These are phyloP conservation scores for Populus simonii DNA, from an alignment of 345 rosid genomes.

Conservation along the genomic window DNA sequence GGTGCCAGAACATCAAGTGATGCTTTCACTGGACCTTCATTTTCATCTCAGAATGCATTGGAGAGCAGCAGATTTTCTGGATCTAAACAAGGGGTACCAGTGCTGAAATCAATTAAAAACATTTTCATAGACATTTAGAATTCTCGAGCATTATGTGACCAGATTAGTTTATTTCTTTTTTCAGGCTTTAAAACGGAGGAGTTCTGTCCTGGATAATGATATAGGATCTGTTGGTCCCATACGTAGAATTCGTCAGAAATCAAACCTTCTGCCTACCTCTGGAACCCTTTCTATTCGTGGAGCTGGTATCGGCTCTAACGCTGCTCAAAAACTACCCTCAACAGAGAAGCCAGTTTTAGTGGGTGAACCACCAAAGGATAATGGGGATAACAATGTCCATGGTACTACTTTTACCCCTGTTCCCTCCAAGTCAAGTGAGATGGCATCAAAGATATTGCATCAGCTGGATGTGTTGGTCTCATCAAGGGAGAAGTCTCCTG, in stretches of 20 bases:
- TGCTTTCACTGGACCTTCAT: constrained; percentile 36
- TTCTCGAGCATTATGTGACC: neutral
- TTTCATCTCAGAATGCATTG: constrained; percentile 36
- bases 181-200: constrained; percentile 75
- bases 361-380: constrained; percentile 33
- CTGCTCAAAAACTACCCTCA: constrained; percentile 27
- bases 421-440: constrained; percentile 73
- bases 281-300: constrained; percentile 25
- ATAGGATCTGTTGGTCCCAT: constrained; percentile 76
- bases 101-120: neutral
- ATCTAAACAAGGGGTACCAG: constrained; percentile 51
- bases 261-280: constrained; percentile 51
- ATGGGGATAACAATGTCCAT: constrained; percentile 35
- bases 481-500: constrained; percentile 62
- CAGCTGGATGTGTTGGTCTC: constrained; percentile 64
- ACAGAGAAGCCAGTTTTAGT: constrained; percentile 25
- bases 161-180: neutral
- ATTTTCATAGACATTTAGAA: neutral
- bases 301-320: constrained; percentile 29
- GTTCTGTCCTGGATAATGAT: constrained; percentile 72
- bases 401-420: constrained; percentile 46
- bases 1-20: constrained; percentile 29
- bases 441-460: constrained; percentile 77
- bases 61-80: constrained; percentile 45
- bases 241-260: constrained; percentile 87